Evolutionary conservation across 306 rosid species (phyloP).

Genomic region (Cicer chorassanicum): DNA sequence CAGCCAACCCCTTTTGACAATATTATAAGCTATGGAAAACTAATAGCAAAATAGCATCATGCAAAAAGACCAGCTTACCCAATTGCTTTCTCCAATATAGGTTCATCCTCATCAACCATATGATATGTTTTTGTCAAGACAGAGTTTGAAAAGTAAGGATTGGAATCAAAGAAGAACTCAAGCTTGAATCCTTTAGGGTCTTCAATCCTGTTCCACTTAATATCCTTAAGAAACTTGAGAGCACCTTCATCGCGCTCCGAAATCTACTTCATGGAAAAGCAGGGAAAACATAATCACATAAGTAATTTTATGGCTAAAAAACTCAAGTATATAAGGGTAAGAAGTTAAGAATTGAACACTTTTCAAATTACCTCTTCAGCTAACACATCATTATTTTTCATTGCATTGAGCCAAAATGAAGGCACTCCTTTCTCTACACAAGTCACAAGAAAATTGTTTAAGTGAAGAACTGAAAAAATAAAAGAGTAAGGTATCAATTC

Average conservation of each 20-base stretch:
- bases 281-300: background rate
- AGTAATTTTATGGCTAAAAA: constrained; percentile 3
- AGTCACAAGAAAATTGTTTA: background rate
- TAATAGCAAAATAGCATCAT: background rate
- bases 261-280: constrained; percentile 50
- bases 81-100: constrained; percentile 77
- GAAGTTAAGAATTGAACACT: background rate
- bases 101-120: constrained; percentile 84
- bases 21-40: background rate
- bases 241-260: constrained; percentile 87
- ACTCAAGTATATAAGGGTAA: background rate
- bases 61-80: constrained; percentile 57
- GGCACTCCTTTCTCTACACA: constrained; percentile 79
- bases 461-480: background rate
- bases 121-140: constrained; percentile 76
- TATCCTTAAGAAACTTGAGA: constrained; percentile 72
- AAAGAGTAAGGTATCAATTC: background rate
- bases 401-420: constrained; percentile 78
- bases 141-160: constrained; percentile 73
- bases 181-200: constrained; percentile 83
- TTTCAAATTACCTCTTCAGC: constrained; percentile 68
- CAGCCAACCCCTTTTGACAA: background rate
- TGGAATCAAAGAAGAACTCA: constrained; percentile 73
- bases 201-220: constrained; percentile 72
- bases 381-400: constrained; percentile 78